Evolutionary conservation across 345 rosid genomes (phyloP).

Genomic region (Salix viminalis): DNA sequence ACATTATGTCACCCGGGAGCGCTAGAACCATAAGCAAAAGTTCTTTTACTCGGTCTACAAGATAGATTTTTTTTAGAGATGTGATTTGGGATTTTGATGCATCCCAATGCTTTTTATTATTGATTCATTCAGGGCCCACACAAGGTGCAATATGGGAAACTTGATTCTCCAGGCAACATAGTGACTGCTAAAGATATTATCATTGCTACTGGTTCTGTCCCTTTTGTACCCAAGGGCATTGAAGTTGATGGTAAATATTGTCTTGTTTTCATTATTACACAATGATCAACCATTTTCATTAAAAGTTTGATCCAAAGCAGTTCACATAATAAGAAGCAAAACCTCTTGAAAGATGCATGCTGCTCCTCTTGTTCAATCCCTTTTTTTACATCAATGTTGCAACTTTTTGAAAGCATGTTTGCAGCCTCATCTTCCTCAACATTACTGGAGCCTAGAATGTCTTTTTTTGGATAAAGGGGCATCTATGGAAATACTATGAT

Average conservation of each 20-base stretch:
- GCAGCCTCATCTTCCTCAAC: background rate
- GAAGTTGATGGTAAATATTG: slow-evolving; percentile 85
- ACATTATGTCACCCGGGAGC: background rate
- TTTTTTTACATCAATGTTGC: background rate
- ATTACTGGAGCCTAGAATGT: background rate
- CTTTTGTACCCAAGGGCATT: slow-evolving; percentile 97
- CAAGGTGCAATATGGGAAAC: slow-evolving; percentile 81
- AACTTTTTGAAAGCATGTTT: background rate
- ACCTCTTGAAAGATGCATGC: background rate
- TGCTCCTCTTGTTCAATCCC: background rate
- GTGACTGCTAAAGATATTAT: slow-evolving; percentile 77
- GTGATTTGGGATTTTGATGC: background rate
- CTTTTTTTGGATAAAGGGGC: background rate
- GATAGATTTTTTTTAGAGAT: background rate
- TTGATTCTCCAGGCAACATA: slow-evolving; percentile 45
- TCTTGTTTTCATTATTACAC: background rate
- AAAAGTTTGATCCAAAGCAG: slow-evolving; percentile 1
- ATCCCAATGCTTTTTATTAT: slow-evolving; percentile 13
- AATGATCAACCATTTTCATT: slow-evolving; percentile 2
- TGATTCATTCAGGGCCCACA: slow-evolving; percentile 67
- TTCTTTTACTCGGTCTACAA: background rate
- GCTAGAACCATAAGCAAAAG: background rate
- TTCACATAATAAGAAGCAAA: background rate
- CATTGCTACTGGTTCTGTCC: slow-evolving; percentile 96
- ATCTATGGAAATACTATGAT: background rate